Evolutionary conservation across 2,329 filamentous ascomycete genomes (phyloP).

Genomic region (Ophiosphaerella narmari): DNA sequence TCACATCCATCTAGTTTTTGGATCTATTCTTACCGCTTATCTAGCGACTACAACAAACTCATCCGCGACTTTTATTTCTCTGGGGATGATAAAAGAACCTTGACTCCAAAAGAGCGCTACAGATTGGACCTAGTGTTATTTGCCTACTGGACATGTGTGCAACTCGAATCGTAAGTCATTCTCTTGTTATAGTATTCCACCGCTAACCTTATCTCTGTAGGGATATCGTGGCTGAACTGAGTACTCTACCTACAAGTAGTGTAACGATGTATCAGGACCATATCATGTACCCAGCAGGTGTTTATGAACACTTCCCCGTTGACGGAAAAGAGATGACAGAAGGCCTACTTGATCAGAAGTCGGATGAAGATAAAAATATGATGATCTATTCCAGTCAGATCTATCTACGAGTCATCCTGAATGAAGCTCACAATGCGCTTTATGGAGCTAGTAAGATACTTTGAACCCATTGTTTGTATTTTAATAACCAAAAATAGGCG

Average conservation of each 20-base stretch:
- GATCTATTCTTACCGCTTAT: slow-evolving; percentile 11
- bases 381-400: slow-evolving; percentile 66
- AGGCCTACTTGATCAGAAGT: neutral
- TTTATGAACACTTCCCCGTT: slow-evolving; percentile 49
- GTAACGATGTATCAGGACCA: slow-evolving; percentile 62
- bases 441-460: slow-evolving; percentile 51
- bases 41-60: slow-evolving; percentile 43
- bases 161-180: slow-evolving; percentile 75
- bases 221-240: slow-evolving; percentile 88
- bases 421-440: slow-evolving; percentile 59
- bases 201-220: slow-evolving; percentile 50
- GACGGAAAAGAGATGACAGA: slow-evolving; percentile 5
- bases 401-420: slow-evolving; percentile 62
- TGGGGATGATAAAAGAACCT: slow-evolving; percentile 10
- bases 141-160: slow-evolving; percentile 91
- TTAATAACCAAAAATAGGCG: slow-evolving; percentile 38
- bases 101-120: slow-evolving; percentile 34
- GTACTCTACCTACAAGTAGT: slow-evolving; percentile 62
- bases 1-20: neutral
- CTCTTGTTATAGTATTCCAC: neutral
- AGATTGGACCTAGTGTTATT: slow-evolving; percentile 55
- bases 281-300: slow-evolving; percentile 69
- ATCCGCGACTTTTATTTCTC: slow-evolving; percentile 25
- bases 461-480: slow-evolving; percentile 14
- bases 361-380: slow-evolving; percentile 52